phyloP scores from a whole-genome alignment of 177 flowering plant species.

The Vitis hybrid region DNA sequence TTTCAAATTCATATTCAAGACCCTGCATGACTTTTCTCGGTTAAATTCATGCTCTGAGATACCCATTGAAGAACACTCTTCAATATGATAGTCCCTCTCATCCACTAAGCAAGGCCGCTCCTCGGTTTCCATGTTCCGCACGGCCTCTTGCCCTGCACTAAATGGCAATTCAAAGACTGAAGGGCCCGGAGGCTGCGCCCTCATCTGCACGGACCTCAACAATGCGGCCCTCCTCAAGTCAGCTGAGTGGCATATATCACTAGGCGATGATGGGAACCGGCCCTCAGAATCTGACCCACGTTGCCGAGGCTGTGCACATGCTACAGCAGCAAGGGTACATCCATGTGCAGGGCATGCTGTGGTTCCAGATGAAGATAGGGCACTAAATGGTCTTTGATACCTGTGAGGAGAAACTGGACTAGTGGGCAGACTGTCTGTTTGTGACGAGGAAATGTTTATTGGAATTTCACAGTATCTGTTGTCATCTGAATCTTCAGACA shows the following conservation, averaged over 20 bases:
- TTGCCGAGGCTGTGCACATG: conserved; percentile 63
- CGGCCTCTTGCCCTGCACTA: conserved; percentile 38
- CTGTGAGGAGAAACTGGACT: conserved; percentile 90
- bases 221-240: conserved; percentile 92
- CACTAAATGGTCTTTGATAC: conserved; percentile 41
- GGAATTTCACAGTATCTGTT: conserved; percentile 54
- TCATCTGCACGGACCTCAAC: conserved; percentile 90
- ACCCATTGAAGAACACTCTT: conserved; percentile 38
- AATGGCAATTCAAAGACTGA: conserved; percentile 46
- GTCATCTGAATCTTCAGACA: conserved; percentile 92
- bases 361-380: conserved; percentile 29
- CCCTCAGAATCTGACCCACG: conserved; percentile 85
- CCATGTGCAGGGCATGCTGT: conserved; percentile 35
- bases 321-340: conserved; percentile 18
- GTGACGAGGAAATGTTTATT: conserved; percentile 36
- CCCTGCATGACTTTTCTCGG: conserved; percentile 37
- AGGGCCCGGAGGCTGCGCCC: conserved; percentile 58
- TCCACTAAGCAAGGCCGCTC: conserved; percentile 47
- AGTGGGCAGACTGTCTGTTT: conserved; percentile 56
- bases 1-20: conserved; percentile 31
- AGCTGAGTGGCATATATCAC: conserved; percentile 94
- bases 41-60: conserved; percentile 30
- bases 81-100: conserved; percentile 48
- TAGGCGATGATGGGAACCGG: conserved; percentile 91
- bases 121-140: conserved; percentile 49